phyloP scores from a whole-genome alignment of 2,329 filamentous ascomycete genomes.

The Pseudogymnoascus sp. region DNA sequence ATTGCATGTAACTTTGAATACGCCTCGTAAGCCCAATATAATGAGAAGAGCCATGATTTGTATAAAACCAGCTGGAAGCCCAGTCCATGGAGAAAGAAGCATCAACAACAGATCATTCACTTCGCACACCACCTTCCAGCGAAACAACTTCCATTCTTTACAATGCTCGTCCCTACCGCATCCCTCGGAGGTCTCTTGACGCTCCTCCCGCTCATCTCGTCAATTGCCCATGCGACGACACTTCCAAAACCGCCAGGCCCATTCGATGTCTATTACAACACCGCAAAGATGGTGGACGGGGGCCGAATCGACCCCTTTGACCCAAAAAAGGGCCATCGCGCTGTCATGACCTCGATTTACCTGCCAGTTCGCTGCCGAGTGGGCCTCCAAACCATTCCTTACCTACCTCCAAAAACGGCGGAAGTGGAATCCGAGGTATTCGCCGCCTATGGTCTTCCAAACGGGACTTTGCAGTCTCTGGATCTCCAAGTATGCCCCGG shows the following conservation, averaged over 20 bases:
- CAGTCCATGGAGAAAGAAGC: not conserved
- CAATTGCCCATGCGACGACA: not conserved
- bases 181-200: not conserved
- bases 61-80: constrained; percentile 6
- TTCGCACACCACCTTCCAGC: not conserved
- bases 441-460: constrained; percentile 24
- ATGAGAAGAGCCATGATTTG: not conserved
- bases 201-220: not conserved
- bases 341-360: constrained; percentile 30
- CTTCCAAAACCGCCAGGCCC: constrained; percentile 8
- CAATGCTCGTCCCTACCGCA: not conserved
- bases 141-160: not conserved
- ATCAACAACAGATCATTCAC: not conserved
- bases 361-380: constrained; percentile 20
- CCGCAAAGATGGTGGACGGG: constrained; percentile 20
- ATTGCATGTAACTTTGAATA: constrained; percentile 1
- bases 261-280: constrained; percentile 20
- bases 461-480: constrained; percentile 27
- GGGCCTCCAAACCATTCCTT: constrained; percentile 18
- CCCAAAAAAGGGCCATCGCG: constrained; percentile 19
- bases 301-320: constrained; percentile 27
- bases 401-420: constrained; percentile 30
- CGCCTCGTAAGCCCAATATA: not conserved
- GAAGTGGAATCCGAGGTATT: constrained; percentile 21
- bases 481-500: constrained; percentile 22